Evolutionary conservation across 2,329 filamentous ascomycete genomes (phyloP), one percentile per base, ranked within the genome.

Genomic region (Verruconis gallopava): DNA sequence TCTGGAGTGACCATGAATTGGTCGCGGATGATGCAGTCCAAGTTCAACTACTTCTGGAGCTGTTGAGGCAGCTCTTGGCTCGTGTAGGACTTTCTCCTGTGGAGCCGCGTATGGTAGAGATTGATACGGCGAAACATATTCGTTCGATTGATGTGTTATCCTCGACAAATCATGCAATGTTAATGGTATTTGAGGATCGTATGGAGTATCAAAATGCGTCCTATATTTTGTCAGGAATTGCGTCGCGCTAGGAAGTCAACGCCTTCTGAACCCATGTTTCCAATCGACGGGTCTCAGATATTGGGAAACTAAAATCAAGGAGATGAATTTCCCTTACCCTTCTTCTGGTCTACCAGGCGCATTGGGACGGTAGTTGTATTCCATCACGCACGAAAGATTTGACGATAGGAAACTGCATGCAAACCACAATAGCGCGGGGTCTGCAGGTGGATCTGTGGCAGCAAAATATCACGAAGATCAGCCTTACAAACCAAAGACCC

Each of bases 41-140:
- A 36, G 17, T 6, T 36, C n/a, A 18, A 36, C 17, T 36, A 36
- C 34, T 18, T 36, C 34, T 36, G 34, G 34, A 9, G 34, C 34
- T n/a, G 25, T 30, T n/a, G 25, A 30, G n/a, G 25, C 25, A 9
- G 25, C 25, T 30, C 25, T 9, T 30, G 9, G 6, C 25, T 30
- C 25, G 25, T 9, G 6, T n/a, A 9, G 9, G n/a, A 9, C 25
- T n/a, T 30, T 30, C 25, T 30, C 25, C 25, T 9, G 6, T 30
- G 9, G 25, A 9, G 25, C 9, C 25, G 25, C 6, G 25, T 30
- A 30, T 9, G 25, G 25, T 30, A n/a, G n/a, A 9, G 25, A 30
- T 9, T 30, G 6, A n/a, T 30, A 30, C n/a, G 25, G 25, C 9
- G 25, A 30, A n/a, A 30, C 25, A 30, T 30, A 30, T 30, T 9